Base-by-base conservation (phyloP, 225 moss, liverwort and hornwort species). In the Marchantia polymorpha region DNA sequence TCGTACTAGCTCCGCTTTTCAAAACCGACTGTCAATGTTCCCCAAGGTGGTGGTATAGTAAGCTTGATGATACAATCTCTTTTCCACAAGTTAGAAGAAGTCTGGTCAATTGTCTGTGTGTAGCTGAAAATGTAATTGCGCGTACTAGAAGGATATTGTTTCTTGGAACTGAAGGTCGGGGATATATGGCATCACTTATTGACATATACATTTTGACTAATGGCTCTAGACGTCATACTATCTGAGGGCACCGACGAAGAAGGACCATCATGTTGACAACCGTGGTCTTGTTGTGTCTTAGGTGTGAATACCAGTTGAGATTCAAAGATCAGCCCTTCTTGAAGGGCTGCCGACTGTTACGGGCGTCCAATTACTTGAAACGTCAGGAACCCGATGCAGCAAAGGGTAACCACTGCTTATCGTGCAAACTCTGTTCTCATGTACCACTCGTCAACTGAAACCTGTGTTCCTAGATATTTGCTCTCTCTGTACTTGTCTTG, bases 351-450 rank as follows among this genome's bases (percentile, higher is more conserved):
- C 89, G 91, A 78, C 80, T 94, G 26, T 73, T 76, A 70, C 80
- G 90, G 64, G 90, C 93, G 81, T 84, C 89, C n/a, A 90, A 90
- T 76, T 94, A 88, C 30, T 79, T 94, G 48, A 90, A 88, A 78
- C 85, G 88, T 30, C 82, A 85, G 55, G 86, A 85, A 48, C 73
- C 77, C 19, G 80, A 83, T 56, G 70, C 55, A 9, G 15, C 83
- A 14, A 89, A 85, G 59, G 91, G 93, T 93, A 83, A 78, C 52
- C 10, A 46, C 51, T 20, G 31, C 51, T 64, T 31, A 49, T 50
- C 22, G 25, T 75, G 27, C 39, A 74, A 74, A 10, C 75, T 59
- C 30, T 74, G 58, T 30, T 11, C 52, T 73, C 22, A 6, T 30
- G 56, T 5, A 75, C 0, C 7, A 12, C 22, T 2, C 14, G 25